Conservation (phyloP, 2,329 filamentous ascomycete species). For the Phyllosticta citribraziliensis region DNA sequence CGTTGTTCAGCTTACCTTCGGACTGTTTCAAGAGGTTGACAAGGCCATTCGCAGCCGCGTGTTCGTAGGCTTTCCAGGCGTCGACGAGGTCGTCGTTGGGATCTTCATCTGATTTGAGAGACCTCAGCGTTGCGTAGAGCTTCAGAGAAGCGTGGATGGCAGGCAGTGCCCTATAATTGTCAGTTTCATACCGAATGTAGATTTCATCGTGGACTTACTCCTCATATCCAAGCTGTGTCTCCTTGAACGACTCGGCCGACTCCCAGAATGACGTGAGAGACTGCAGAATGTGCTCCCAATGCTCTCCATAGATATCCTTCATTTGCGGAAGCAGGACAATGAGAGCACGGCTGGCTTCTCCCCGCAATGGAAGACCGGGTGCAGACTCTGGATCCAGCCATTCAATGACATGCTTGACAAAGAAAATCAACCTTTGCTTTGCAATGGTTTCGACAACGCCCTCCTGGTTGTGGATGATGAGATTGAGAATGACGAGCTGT, state of each 20-base stretch:
- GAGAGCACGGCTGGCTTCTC: slow-evolving; percentile 45
- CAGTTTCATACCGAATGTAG: not conserved
- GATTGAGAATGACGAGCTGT: slow-evolving; percentile 45
- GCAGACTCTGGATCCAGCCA: slow-evolving; percentile 49
- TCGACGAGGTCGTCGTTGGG: slow-evolving; percentile 82
- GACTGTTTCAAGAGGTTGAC: slow-evolving; percentile 53
- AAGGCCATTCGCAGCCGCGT: slow-evolving; percentile 47
- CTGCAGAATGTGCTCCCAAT: slow-evolving; percentile 55
- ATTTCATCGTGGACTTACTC: not conserved
- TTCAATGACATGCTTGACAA: slow-evolving; percentile 65
- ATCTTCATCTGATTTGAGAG: slow-evolving; percentile 46
- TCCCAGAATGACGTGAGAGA: slow-evolving; percentile 29
- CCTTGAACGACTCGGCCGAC: not conserved
- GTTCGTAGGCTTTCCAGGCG: slow-evolving; percentile 53
- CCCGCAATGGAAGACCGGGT: slow-evolving; percentile 42
- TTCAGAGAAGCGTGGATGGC: slow-evolving; percentile 64
- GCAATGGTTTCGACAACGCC: slow-evolving; percentile 39
- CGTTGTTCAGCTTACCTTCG: slow-evolving; percentile 23
- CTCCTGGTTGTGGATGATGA: slow-evolving; percentile 41
- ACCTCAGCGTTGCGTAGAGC: slow-evolving; percentile 54
- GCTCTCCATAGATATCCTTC: slow-evolving; percentile 73
- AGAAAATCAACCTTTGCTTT: slow-evolving; percentile 65
- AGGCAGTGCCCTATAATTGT: slow-evolving; percentile 30
- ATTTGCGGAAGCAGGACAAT: slow-evolving; percentile 59
- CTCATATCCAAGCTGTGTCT: slow-evolving; percentile 1